phyloP scores from a whole-genome alignment of 768 basidiomycete species.

The Suillus discolor region DNA sequence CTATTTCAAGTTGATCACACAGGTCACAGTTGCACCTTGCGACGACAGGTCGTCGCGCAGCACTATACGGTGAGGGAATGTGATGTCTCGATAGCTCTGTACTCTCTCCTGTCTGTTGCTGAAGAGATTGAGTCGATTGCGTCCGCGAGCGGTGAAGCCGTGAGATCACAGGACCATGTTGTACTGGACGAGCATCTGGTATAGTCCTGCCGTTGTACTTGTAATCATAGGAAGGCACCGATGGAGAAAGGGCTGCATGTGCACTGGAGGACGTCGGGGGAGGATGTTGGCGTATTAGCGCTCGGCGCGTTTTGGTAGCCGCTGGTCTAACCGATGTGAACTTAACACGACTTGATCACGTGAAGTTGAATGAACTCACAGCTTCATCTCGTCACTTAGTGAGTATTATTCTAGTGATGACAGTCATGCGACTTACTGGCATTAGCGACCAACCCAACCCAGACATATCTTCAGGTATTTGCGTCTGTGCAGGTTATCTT shows the following conservation, averaged over 20 bases:
- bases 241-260: no score
- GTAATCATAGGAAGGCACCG: not conserved
- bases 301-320: not conserved
- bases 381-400: slow-evolving; percentile 6
- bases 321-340: not conserved
- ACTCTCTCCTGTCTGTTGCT: not conserved
- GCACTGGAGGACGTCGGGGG: not conserved
- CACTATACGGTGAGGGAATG: not conserved
- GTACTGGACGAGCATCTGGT: not conserved
- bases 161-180: not conserved
- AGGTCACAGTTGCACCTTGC: not conserved
- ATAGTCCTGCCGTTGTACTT: not conserved
- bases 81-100: not conserved
- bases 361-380: not conserved
- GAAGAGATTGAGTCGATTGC: not conserved
- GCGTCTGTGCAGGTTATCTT: slow-evolving; percentile 1
- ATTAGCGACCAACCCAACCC: not conserved
- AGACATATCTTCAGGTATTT: not conserved
- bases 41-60: not conserved
- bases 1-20: not conserved
- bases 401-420: not conserved
- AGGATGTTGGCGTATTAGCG: not conserved
- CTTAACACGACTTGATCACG: not conserved
- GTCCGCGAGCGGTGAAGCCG: not conserved
- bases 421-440: slow-evolving; percentile 6